Conservation (phyloP, 805 yeast genomes). For the Barnettozyma vustinii region DNA sequence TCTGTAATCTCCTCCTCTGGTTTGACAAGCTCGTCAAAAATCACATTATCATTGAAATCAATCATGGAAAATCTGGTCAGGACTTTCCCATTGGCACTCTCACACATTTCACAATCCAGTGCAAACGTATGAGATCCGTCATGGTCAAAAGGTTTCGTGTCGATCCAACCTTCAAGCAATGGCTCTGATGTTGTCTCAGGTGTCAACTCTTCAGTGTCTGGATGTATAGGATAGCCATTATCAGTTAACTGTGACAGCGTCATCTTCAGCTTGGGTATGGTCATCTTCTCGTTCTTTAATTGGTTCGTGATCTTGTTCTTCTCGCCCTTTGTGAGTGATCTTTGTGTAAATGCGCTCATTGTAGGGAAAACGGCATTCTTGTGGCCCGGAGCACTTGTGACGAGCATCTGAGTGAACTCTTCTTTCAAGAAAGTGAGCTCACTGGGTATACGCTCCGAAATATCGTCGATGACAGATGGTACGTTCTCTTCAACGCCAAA, state of each 20-base stretch:
- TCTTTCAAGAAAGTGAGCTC: constrained; percentile 27
- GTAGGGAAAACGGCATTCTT: constrained; percentile 50
- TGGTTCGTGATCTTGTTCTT: constrained; percentile 33
- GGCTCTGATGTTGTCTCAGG: constrained; percentile 10
- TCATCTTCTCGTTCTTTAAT: constrained; percentile 30
- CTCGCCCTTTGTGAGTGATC: constrained; percentile 55
- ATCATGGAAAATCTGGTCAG: constrained; percentile 75
- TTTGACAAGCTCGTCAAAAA: constrained; percentile 71
- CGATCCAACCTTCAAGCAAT: constrained; percentile 40
- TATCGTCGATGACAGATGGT: constrained; percentile 2
- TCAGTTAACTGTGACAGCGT: constrained; percentile 40
- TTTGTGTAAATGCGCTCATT: constrained; percentile 47
- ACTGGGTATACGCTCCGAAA: constrained; percentile 1
- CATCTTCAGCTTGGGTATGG: constrained; percentile 49
- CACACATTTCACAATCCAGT: constrained; percentile 92
- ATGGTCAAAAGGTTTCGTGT: constrained; percentile 48
- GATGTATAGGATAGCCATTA: constrained; percentile 60
- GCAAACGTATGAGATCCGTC: constrained; percentile 67
- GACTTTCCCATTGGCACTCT: constrained; percentile 53
- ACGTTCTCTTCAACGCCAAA: constrained; percentile 4
- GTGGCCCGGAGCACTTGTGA: constrained; percentile 62
- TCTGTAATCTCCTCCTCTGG: constrained; percentile 73
- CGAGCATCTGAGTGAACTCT: constrained; percentile 39
- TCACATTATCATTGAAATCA: constrained; percentile 51
- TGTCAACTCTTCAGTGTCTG: constrained; percentile 23